Base-by-base conservation (phyloP, 768 basidiomycete genomes). In the Dentipellis fragilis region DNA sequence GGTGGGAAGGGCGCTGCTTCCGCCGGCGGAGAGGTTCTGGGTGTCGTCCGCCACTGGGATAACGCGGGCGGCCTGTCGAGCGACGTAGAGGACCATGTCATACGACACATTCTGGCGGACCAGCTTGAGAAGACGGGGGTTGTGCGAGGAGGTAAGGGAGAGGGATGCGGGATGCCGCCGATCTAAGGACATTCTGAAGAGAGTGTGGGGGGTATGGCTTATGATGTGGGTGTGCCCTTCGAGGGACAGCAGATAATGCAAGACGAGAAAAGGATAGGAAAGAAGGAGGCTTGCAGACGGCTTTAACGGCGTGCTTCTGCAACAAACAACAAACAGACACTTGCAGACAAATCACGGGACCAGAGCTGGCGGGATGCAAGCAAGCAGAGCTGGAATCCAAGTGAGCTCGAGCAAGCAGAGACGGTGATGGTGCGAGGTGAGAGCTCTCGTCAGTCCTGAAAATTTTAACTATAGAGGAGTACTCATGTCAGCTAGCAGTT, bases 51-150 rank as follows among this genome's bases (percentile, higher is more conserved):
- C 80, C 54, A 89, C 75, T 56, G 75, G 77, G 69, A 97, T 89
- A 58, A 90, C 85, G 58, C 78, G 81, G 60, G 79, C 80, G 46
- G 87, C 79, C 74, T 85, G 82, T 66, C 81, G 80, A 52, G 93
- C 89, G 63, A 98, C 80, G 72, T 89, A 85, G 56, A 80, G 68
- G 67, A 97, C 80, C 87, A 97, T 93, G 57, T 92, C 88, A 66
- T 77, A 73, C 5, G 90, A 81, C 49, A 97, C 89, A 29, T 80
- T 82, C 63, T 78, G 81, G 60, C 79, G 74, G 73, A 97, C 77
- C 62, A 97, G 85, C 62, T 81, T 77, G 58, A 94, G 75, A 59
- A 97, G 80, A 58, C 80, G 81, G 21, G 85, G 85, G 72, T 91
- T 83, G 75, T 97, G 95, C 62, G 76, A 69, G 58, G 78, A 77